These are phyloP conservation scores for Akanthomyces uredinophilus DNA, from an alignment of 2,329 filamentous ascomycete genomes.

Conservation along the genomic window DNA sequence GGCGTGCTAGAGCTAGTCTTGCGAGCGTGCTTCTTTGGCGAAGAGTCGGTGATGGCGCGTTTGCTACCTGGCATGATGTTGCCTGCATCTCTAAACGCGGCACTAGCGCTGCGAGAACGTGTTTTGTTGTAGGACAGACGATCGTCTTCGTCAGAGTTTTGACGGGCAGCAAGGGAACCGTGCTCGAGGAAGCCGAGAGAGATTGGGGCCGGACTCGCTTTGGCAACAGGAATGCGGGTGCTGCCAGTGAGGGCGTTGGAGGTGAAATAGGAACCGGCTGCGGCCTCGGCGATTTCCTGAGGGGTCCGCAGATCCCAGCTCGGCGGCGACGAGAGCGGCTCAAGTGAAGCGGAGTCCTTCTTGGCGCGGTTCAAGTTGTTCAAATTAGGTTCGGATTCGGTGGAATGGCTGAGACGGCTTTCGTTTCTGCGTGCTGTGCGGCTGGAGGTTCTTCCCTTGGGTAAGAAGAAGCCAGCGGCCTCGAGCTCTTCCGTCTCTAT, in stretches of 20 bases:
- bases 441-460: conserved; percentile 50
- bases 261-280: conserved; percentile 47
- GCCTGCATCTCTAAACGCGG: conserved; percentile 37
- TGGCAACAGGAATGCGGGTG: conserved; percentile 85
- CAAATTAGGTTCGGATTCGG: conserved; percentile 26
- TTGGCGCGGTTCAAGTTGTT: conserved; percentile 27
- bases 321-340: conserved; percentile 34
- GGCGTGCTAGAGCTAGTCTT: conserved; percentile 35
- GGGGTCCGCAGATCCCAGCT: conserved; percentile 70
- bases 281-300: conserved; percentile 67
- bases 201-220: conserved; percentile 71
- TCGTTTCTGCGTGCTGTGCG: conserved; percentile 34
- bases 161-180: conserved; percentile 62
- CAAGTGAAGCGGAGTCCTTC: conserved; percentile 42
- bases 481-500: conserved; percentile 79
- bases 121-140: conserved; percentile 57
- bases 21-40: conserved; percentile 47
- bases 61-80: conserved; percentile 28
- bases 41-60: conserved; percentile 43
- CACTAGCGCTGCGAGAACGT: conserved; percentile 66
- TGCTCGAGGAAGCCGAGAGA: conserved; percentile 67
- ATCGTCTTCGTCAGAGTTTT: conserved; percentile 49
- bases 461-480: conserved; percentile 65
- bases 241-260: conserved; percentile 52
- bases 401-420: conserved; percentile 30